Percentiles rank a stretch among this genome's conserved stretches.
Conservation (phyloP, 768 basidiomycete species). For the Suillus tomentosus region DNA sequence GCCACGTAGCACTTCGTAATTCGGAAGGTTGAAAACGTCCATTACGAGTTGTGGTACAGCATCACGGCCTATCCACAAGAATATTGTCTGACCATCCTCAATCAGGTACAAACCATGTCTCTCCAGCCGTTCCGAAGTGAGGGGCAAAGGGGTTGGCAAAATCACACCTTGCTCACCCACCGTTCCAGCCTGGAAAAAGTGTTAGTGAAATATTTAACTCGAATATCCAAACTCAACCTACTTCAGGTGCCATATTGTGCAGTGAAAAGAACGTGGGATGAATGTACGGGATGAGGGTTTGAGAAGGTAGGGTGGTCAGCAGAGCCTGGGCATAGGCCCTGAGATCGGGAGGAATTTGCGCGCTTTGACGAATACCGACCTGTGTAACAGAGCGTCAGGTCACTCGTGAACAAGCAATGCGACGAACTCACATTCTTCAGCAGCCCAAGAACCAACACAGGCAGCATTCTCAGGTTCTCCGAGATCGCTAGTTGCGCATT, state of each 20-base stretch:
- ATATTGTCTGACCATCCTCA: constrained; percentile 96
- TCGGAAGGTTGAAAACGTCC: constrained; percentile 92
- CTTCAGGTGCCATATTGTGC: constrained; percentile 95
- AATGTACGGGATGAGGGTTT: constrained; percentile 90
- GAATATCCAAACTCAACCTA: constrained; percentile 32
- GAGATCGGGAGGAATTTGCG: constrained; percentile 96
- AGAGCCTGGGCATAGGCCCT: constrained; percentile 93
- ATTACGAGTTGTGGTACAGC: constrained; percentile 93
- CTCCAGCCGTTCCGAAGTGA: constrained; percentile 94
- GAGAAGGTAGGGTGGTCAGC: constrained; percentile 87
- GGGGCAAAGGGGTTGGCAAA: constrained; percentile 83
- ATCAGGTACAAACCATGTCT: constrained; percentile 95
- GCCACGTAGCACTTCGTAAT: constrained; percentile 85
- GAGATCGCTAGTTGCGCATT: constrained; percentile 91
- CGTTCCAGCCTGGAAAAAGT: constrained; percentile 70
- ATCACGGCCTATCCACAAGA: constrained; percentile 98
- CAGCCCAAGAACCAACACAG: constrained; percentile 84
- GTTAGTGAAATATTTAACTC: constrained; percentile 12
- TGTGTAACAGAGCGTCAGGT: constrained; percentile 31
- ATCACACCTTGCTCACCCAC: constrained; percentile 88
- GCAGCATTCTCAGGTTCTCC: constrained; percentile 94
- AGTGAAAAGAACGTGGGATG: constrained; percentile 95
- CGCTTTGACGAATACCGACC: constrained; percentile 95
- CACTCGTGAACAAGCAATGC: constrained; percentile 5
- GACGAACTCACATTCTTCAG: constrained; percentile 80